Conservation (phyloP, 352 stramenopile species). For the Phytophthora litchii region DNA sequence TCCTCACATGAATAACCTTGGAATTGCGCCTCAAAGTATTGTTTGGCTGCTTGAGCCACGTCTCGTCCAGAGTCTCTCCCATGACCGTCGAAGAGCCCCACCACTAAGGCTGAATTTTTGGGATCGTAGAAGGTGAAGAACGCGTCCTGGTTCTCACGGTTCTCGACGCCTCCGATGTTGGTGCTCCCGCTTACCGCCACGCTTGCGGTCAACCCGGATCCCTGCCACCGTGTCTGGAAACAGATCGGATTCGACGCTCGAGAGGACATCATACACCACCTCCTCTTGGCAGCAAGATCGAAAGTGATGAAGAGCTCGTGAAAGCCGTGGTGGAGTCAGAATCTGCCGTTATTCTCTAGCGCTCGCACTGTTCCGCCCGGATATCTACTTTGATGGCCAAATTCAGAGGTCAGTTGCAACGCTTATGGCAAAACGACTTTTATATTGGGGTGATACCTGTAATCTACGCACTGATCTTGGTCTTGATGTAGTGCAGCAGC, state of each 20-base stretch:
- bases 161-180: constrained; percentile 58
- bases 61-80: constrained; percentile 76
- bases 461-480: constrained; percentile 37
- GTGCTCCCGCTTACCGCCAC: constrained; percentile 57
- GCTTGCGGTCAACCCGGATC: constrained; percentile 7
- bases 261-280: constrained; percentile 15
- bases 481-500: constrained; percentile 81
- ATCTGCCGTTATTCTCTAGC: constrained; percentile 13
- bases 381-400: constrained; percentile 4
- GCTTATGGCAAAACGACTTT: constrained; percentile 12
- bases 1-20: constrained; percentile 45
- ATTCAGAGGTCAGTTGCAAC: too few species aligned
- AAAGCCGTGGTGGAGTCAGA: constrained; percentile 9
- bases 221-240: constrained; percentile 20
- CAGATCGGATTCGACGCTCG: constrained; percentile 21
- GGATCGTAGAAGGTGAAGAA: constrained; percentile 75
- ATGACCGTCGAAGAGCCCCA: constrained; percentile 89
- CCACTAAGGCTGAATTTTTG: constrained; percentile 47
- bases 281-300: constrained; percentile 1
- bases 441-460: constrained; percentile 22
- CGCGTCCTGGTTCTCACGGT: constrained; percentile 87
- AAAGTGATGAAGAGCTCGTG: constrained; percentile 16
- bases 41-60: constrained; percentile 62
- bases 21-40: constrained; percentile 75
- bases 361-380: constrained; percentile 14